A percentile compares a stretch with the other conserved stretches of the same genome.
Evolutionary conservation across 345 rosid genomes (phyloP).

Genomic region (Stellera chamaejasme): DNA sequence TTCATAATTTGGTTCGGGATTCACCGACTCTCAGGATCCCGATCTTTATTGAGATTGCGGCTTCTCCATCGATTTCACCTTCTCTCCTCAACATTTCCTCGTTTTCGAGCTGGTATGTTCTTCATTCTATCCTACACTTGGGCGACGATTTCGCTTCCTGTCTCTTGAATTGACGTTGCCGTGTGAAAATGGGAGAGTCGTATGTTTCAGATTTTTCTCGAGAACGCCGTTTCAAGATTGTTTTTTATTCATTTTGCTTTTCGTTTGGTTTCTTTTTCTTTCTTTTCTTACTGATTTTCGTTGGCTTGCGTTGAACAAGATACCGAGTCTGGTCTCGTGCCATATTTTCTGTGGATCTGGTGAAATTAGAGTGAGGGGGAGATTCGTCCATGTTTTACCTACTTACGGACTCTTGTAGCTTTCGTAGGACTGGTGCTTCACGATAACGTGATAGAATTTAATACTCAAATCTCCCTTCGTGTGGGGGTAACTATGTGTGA

Average conservation of each 20-base stretch:
- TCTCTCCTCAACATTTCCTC: conserved; percentile 21
- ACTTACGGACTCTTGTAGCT: not conserved
- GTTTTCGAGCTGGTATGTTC: conserved; percentile 21
- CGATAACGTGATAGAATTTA: no score
- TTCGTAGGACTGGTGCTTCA: not conserved
- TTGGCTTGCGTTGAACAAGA: not conserved
- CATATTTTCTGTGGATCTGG: not conserved
- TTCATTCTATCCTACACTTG: not conserved
- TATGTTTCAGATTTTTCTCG: not conserved
- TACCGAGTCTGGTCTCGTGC: not conserved
- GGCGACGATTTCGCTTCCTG: not conserved
- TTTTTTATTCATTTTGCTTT: not conserved
- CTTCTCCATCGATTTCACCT: conserved; percentile 5
- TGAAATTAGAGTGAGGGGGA: not conserved
- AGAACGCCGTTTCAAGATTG: not conserved
- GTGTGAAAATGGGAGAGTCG: conserved; percentile 7
- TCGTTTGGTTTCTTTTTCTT: not conserved
- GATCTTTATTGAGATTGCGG: conserved; percentile 27
- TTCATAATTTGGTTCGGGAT: conserved; percentile 7
- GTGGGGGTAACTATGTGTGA: no score
- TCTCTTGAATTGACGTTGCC: not conserved
- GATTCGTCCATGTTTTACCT: not conserved
- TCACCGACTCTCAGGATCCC: conserved; percentile 9
- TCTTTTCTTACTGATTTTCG: not conserved
- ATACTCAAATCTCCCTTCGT: no score